These are phyloP conservation scores for Ogataea angusta DNA, from an alignment of 805 yeast species.

Conservation along the genomic window DNA sequence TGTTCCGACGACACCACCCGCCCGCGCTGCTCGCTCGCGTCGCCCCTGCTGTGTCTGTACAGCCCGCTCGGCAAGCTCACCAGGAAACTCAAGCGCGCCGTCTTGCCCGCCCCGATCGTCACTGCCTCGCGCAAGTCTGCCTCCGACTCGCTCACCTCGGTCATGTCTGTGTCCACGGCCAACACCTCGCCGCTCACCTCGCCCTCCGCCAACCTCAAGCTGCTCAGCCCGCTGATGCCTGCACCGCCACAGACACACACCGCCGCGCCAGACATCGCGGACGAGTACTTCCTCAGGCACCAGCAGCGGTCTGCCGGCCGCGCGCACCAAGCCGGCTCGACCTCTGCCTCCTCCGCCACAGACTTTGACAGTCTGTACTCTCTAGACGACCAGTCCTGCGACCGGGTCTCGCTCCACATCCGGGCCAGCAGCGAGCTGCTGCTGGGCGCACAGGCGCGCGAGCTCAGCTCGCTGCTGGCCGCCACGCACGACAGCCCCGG, in stretches of 20 bases:
- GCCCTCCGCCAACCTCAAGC: slow-evolving; percentile 9
- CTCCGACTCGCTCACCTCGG: slow-evolving; percentile 11
- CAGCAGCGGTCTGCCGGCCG: slow-evolving; percentile 3
- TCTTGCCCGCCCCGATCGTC: slow-evolving; percentile 9
- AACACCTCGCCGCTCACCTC: slow-evolving; percentile 8
- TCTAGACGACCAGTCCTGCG: slow-evolving; percentile 7
- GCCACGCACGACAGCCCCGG: slow-evolving; percentile 10
- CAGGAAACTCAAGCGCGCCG: slow-evolving; percentile 14
- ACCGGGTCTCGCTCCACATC: slow-evolving; percentile 6
- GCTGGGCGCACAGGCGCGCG: background rate
- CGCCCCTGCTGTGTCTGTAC: slow-evolving; percentile 7
- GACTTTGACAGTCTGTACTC: slow-evolving; percentile 19
- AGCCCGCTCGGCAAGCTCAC: slow-evolving; percentile 15
- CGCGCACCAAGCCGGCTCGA: slow-evolving; percentile 2
- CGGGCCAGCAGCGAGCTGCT: slow-evolving; percentile 1
- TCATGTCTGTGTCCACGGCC: slow-evolving; percentile 5
- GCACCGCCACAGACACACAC: slow-evolving; percentile 10
- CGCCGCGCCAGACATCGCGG: slow-evolving; percentile 25
- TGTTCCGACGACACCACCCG: slow-evolving; percentile 5
- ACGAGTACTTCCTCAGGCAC: slow-evolving; percentile 26
- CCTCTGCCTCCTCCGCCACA: slow-evolving; percentile 1
- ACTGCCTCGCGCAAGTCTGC: slow-evolving; percentile 6
- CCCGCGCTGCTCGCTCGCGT: slow-evolving; percentile 7
- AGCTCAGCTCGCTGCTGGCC: slow-evolving; percentile 1
- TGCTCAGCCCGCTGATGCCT: slow-evolving; percentile 3